phyloP scores from a whole-genome alignment of 1,284 basidiomycete genomes.

The Grifola frondosa region DNA sequence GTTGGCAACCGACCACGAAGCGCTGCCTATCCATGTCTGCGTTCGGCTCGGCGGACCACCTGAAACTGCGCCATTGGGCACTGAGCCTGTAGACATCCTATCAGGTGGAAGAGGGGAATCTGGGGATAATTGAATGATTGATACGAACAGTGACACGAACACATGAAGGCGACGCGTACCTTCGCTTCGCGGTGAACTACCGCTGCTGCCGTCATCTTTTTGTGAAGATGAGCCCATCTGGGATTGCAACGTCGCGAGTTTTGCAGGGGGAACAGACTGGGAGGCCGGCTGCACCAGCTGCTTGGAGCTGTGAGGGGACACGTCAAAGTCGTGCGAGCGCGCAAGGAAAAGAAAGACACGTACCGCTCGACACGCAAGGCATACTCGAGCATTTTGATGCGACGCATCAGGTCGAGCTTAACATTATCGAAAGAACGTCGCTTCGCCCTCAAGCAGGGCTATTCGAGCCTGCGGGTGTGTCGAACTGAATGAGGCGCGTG shows the following conservation, averaged over 20 bases:
- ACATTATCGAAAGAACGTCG: conserved; percentile 95
- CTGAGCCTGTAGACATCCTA: conserved; percentile 41
- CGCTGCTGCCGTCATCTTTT: conserved; percentile 73
- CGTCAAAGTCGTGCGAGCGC: conserved; percentile 27
- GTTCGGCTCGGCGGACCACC: conserved; percentile 44
- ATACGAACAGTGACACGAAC: background rate
- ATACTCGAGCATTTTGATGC: conserved; percentile 99
- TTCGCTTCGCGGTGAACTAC: conserved; percentile 80
- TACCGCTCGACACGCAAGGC: conserved; percentile 92
- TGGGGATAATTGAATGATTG: conserved; percentile 26
- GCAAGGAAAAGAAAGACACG: conserved; percentile 31
- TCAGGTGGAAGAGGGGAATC: conserved; percentile 77
- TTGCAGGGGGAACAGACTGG: conserved; percentile 55
- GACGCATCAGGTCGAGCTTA: conserved; percentile 91
- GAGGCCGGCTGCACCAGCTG: conserved; percentile 62
- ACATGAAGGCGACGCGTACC: conserved; percentile 43
- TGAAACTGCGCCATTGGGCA: conserved; percentile 54
- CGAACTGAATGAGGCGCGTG: conserved; percentile 22
- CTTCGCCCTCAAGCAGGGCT: conserved; percentile 96
- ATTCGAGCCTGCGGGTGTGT: conserved; percentile 83
- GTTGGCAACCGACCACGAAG: conserved; percentile 36
- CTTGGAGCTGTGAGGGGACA: conserved; percentile 63
- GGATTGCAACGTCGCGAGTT: conserved; percentile 57
- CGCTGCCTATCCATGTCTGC: conserved; percentile 51
- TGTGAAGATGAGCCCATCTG: conserved; percentile 50